Evolutionary conservation across 1,284 basidiomycete species (phyloP), one percentile per base, ranked within the genome.

Genomic region (Pyrrhoderma noxium): DNA sequence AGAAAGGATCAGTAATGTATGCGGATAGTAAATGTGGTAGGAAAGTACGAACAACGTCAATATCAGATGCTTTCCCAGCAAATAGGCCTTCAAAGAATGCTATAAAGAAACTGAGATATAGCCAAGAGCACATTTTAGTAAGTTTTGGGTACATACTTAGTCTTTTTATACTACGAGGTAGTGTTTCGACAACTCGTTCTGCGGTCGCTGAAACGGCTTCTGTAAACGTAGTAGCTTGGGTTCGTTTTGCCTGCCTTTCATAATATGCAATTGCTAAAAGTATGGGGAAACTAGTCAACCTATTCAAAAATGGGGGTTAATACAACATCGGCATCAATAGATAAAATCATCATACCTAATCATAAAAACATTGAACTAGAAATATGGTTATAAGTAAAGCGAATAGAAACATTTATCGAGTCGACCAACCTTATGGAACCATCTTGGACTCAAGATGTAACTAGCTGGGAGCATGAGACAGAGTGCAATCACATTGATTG

Each of bases 211-310:
- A 67, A 7, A 93, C 58, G 1, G 85, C 87, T 57, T 93, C 89
- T 56, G 80, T 79, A 58, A 93, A 78, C 14, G 75, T 80, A 2
- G 75, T 72, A 0, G 85, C 74, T 0, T 79, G 77, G 4, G 69
- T 73, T 18, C 65, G 74, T 67, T 81, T 86, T 23, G 80, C 79
- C 62, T 92, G 85, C 18, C 93, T 76, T 66, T 95, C 92, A 62
- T 92, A 93, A 46, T 86, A 69, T 0, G 90, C 83, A 45, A 96
- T 92, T 9, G 73, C 56, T 18, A 96, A 67, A 37, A 96, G 70
- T n/a, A 94, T 77, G 0, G 92, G 93, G 58, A 94, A 86, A 59
- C 84, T 92, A 3, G 92, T 91, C 11, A 80, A 61, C 60, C 92
- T 86, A 58, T 60, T 58, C 65, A 49, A 38, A 25, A 34, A 44